Evolutionary conservation across 345 rosid species (phyloP), one percentile per base, ranked within the genome.

Genomic region (Angophora floribunda): DNA sequence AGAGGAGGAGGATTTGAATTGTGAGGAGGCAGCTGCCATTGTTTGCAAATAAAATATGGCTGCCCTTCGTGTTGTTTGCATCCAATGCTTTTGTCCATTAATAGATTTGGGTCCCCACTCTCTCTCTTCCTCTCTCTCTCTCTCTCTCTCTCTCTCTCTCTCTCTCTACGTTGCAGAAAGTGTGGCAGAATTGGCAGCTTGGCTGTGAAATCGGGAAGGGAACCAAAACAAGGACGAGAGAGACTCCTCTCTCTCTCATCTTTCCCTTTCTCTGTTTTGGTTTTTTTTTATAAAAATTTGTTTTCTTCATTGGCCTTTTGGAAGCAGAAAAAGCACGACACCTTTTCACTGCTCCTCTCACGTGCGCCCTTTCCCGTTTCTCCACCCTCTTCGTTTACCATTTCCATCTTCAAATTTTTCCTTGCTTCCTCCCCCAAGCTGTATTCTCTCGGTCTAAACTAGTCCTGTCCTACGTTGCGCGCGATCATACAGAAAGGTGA

Each of bases 91-190:
- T 70, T 70, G 80, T 16, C 80, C 80, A 70, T 70, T 6, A 28
- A 89, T 85, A 87, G 93, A 92, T 94, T 91, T 90, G 95, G 94
- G 86, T 91, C 93, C 92, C 91, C 92, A 22, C 61, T 6, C 17
- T 52, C 57, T 51, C 61, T 28, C 87, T 49, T n/a, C n/a, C 88
- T 89, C 91, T 85, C 87, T 59, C 89, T 88, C 67, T 88, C 61
- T 28, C 87, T 49, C 88, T 89, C 91, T 85, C 61, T 6, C 17
- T 52, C 57, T 51, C 61, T 28, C 87, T 49, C 88, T 89, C 91
- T 85, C 87, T 59, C 89, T 88, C 67, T 88, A 86, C 86, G 2
- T 52, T 85, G 90, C 90, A 85, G 91, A 88, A 82, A 30, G 85
- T 86, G 90, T 85, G 91, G 84, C 94, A 90, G 90, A 79, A 61